Base-by-base conservation (phyloP, 2,329 filamentous ascomycete genomes). In the Phyllosticta citriasiana region DNA sequence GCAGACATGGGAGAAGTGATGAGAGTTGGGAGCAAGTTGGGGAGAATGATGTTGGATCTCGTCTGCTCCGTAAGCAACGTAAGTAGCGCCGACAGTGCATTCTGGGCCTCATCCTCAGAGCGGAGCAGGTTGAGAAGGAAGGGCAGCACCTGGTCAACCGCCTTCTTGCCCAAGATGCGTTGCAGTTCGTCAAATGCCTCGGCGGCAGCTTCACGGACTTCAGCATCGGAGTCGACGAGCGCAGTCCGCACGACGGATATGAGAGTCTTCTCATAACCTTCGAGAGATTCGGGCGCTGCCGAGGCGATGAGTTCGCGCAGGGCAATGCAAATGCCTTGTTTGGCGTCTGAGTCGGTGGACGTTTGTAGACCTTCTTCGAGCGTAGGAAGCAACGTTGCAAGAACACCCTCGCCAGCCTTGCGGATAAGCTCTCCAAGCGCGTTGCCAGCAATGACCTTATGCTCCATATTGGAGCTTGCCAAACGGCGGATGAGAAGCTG, bases 381-480 rank as follows among this genome's bases (percentile, higher is more conserved):
- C 35, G 92, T 96, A 30, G 94, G 94, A 63, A 99, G 78, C 63
- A 99, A 78, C 53, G 85, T 95, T 25, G 91, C 85, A 65, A 99
- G 80, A 62, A 99, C 92, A 61, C 91, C 88, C 73, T 99, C 94
- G 64, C 95, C 94, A 69, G 94, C 93, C 76, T 96, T 97, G 69
- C 94, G 88, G 70, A 99, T 97, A 66, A 99, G 85, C 73, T 99
- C 94, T 70, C 94, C 94, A 61, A 99, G 82, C 56, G 94, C 91
- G 73, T 97, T 97, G 73, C 93, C 93, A 66, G 95, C 94, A 79
- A 99, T 99, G 67, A 96, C 88, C 79, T 97, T 97, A 75, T 99
- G 94, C 74, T 99, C 94, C 87, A 96, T 92, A 71, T 97, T 97
- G 54, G 92, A 88, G 73, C 92, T 97, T 64, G 91, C 94, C 67